Percentiles rank a stretch among this genome's conserved stretches.
These are phyloP conservation scores for Leishmania gerbilli DNA, from an alignment of 208 protist genomes.

Conservation along the genomic window DNA sequence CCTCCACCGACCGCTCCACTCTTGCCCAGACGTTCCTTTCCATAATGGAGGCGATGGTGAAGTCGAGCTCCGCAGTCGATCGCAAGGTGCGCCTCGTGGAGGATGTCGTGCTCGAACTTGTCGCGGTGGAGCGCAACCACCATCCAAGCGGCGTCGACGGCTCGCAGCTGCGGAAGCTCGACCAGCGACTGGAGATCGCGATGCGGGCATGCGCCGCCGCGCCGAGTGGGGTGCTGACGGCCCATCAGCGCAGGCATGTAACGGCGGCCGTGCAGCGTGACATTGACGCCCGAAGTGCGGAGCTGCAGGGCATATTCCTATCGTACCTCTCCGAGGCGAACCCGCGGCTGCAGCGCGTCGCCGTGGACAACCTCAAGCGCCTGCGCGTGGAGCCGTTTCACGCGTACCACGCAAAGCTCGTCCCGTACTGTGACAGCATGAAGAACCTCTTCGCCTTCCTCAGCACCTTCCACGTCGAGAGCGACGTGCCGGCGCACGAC, in stretches of 20 bases:
- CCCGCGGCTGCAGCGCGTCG: constrained; percentile 65
- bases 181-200: constrained; percentile 73
- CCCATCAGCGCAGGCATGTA: constrained; percentile 30
- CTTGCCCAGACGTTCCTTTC: constrained; percentile 84
- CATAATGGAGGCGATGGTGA: constrained; percentile 66
- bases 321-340: constrained; percentile 70
- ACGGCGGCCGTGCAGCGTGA: constrained; percentile 6
- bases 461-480: constrained; percentile 76
- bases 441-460: constrained; percentile 85
- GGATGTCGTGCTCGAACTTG: constrained; percentile 72
- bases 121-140: constrained; percentile 61
- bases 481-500: constrained; percentile 57
- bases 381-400: constrained; percentile 74
- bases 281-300: constrained; percentile 40
- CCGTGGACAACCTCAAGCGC: constrained; percentile 76
- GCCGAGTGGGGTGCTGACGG: constrained; percentile 45
- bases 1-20: constrained; percentile 68
- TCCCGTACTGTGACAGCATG: constrained; percentile 79
- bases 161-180: constrained; percentile 58
- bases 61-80: constrained; percentile 38
- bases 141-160: constrained; percentile 48
- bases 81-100: constrained; percentile 59
- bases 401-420: constrained; percentile 61
- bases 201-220: constrained; percentile 66
- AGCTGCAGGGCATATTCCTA: constrained; percentile 45